phyloP scores from a whole-genome alignment of 768 basidiomycete species.

The Auricularia sp. region DNA sequence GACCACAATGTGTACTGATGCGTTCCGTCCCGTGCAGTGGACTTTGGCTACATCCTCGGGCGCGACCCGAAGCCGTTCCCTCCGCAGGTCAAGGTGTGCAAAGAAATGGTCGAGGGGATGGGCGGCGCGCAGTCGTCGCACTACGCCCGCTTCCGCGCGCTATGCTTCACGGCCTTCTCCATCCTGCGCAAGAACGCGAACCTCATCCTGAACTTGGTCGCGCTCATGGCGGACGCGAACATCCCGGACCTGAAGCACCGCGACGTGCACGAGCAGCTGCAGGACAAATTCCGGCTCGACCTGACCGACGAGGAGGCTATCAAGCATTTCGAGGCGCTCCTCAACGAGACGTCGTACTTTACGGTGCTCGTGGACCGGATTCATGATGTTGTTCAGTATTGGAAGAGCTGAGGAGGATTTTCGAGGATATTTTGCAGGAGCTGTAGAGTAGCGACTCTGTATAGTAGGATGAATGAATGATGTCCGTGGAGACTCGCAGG shows the following conservation, averaged over 20 bases:
- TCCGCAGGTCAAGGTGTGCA: conserved; percentile 95
- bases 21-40: conserved; percentile 43
- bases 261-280: conserved; percentile 79
- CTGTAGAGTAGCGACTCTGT: too few relatives aligned
- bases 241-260: conserved; percentile 95
- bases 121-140: conserved; percentile 95
- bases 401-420: conserved; percentile 47
- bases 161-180: conserved; percentile 96
- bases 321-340: conserved; percentile 85
- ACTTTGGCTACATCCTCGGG: conserved; percentile 97
- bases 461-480: neutral
- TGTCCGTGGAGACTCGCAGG: too few relatives aligned
- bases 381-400: conserved; percentile 85
- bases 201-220: conserved; percentile 90
- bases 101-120: conserved; percentile 99
- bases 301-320: conserved; percentile 95
- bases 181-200: conserved; percentile 95
- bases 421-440: too few relatives aligned
- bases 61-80: conserved; percentile 97
- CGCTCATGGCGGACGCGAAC: conserved; percentile 95
- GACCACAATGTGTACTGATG: too few relatives aligned
- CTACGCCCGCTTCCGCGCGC: conserved; percentile 90
- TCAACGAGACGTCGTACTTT: conserved; percentile 93
- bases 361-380: conserved; percentile 89
- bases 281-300: conserved; percentile 93